Percentiles rank a stretch among this genome's conserved stretches.
Conservation (phyloP, 257 asterid genomes). For the Nemophila menziesii region DNA sequence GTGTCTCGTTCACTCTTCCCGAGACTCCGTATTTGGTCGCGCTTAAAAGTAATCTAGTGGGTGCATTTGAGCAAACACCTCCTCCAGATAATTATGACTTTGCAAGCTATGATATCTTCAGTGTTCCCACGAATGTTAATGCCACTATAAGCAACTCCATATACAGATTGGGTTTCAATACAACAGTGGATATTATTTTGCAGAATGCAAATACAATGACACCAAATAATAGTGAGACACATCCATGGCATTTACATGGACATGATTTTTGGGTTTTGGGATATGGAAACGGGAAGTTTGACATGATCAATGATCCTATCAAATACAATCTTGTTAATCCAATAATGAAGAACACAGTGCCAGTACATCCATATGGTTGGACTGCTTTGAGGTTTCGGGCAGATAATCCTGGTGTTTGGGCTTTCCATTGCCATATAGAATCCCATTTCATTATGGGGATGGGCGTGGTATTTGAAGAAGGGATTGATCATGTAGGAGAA, state of each 20-base stretch:
- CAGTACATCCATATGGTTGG: conserved; percentile 82
- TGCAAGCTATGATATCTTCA: conserved; percentile 24
- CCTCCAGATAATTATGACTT: conserved; percentile 42
- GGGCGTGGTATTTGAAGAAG: conserved; percentile 86
- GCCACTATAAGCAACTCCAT: conserved; percentile 38
- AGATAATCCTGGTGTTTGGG: conserved; percentile 88
- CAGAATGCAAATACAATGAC: conserved; percentile 63
- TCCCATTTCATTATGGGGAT: conserved; percentile 85
- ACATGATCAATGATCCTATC: conserved; percentile 22
- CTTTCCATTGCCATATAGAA: too few relatives aligned
- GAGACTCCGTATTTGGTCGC: conserved; percentile 65
- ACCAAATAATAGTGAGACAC: conserved; percentile 53
- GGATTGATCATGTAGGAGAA: conserved; percentile 51
- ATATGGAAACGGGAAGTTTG: conserved; percentile 51
- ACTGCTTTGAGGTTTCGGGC: conserved; percentile 78
- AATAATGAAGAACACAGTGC: conserved; percentile 61
- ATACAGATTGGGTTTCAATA: conserved; percentile 43
- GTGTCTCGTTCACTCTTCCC: conserved; percentile 50
- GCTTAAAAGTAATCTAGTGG: conserved; percentile 22
- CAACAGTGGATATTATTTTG: conserved; percentile 52
- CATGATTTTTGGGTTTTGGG: conserved; percentile 82
- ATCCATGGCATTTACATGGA: too few relatives aligned
- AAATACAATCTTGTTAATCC: conserved; percentile 53
- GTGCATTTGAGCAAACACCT: conserved; percentile 27
- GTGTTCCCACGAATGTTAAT: conserved; percentile 16